Evolutionary conservation across 2,329 filamentous ascomycete species (phyloP), one percentile per base, ranked within the genome.

Genomic region (Clonostachys solani): DNA sequence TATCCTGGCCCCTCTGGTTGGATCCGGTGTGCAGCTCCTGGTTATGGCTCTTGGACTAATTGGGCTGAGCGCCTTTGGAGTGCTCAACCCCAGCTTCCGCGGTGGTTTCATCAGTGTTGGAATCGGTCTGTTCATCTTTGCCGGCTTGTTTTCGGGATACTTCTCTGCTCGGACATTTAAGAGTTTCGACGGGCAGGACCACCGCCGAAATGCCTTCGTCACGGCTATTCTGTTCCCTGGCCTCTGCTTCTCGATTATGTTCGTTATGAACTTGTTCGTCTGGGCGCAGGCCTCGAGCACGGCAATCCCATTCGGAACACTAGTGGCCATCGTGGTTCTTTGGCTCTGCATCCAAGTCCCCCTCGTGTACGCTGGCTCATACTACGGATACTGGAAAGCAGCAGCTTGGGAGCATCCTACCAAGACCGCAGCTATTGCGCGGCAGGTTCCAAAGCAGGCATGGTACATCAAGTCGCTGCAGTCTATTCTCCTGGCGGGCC

Each of bases 231-330:
- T 95, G 4, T 88, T 95, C 60, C 90, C 90, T 0, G 89, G 89
- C 2, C 74, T 94, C 6, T 69, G 88, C 1, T 95, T 95, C 60
- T 73, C 77, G 9, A 75, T 87, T 33, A 71, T 92, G 35, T 90
- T 95, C 66, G 77, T 92, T 44, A 76, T 95, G 49, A 95, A 95
- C 63, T 74, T 95, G 10, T 95, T 95, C 61, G 88, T 94, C 49
- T 95, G 90, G 90, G 85, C 89, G 1, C 89, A 95, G 66, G 88
- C 89, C 1, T 94, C 88, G 12, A 92, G 87, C 63, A 95, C 89
- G 2, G 90, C 90, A 2, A 84, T 95, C 34, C 90, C 90, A 0
- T 92, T 95, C 56, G 80, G 85, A 34, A 94, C 89, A 0, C 74
- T 95, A 4, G 60, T 94, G 33, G 86, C 74, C 8, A 80, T 95